Base-by-base conservation (phyloP, 257 asterid genomes). In the Ilex asprella region DNA sequence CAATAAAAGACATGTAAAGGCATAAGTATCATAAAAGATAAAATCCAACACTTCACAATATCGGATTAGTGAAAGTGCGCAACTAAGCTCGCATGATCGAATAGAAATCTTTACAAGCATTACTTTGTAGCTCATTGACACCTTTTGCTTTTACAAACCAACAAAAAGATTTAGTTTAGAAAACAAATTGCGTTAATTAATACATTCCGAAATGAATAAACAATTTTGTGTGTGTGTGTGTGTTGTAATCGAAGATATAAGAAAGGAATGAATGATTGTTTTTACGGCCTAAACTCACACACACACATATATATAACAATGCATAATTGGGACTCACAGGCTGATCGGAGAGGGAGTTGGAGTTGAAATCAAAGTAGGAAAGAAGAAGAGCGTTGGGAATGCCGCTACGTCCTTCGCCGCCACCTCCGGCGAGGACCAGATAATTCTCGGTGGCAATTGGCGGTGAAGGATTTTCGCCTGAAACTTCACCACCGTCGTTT, bases 341-440 rank as follows among this genome's bases (percentile, higher is more conserved):
- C 59, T 82, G 81, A 79, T 86, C 88, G 55, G 91, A 75, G 57
- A 89, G 91, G 30, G 85, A 71, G 60, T 52, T 70, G 39, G 87
- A 78, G 43, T 75, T 85, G 30, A 60, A 69, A 75, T 86, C 86
- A 41, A 76, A 78, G 58, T 78, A 64, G 1, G 93, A 81, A 29
- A 92, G 61, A n/a, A 92, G 82, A 69, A 92, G 64, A 31, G 94
- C 86, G 46, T 89, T 92, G 0, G 83, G 94, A 31, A 92, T 86
- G 39, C 99, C 97, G 67, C 85, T 92, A 68, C 67, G 68, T 61
- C 99, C 96, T 83, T 92, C 96, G 5, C 99, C 99, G 14, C 99
- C 99, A 14, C 99, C 99, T 56, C 99, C 97, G 41, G 99, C 75
- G 11, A 92, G 86, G 54, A 86, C 77, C 31, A 89, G 77, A 70